These are phyloP conservation scores for Elasticomyces elasticus DNA, from an alignment of 495 filamentous ascomycete species.

Conservation along the genomic window DNA sequence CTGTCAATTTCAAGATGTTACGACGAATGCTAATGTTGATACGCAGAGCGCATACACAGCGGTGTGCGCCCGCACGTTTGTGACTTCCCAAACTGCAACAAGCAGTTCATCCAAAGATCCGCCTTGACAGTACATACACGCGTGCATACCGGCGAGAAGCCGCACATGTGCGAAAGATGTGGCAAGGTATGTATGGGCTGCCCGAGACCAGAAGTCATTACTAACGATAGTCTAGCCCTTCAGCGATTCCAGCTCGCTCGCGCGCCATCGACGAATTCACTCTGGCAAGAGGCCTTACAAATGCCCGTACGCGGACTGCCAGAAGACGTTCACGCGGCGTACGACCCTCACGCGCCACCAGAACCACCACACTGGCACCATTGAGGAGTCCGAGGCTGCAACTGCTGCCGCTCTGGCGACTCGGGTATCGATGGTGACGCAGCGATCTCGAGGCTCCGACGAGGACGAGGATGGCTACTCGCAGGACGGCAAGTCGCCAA, in stretches of 20 bases:
- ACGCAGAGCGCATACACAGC: constrained; percentile 83
- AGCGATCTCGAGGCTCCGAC: constrained; percentile 55
- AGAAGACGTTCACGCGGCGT: constrained; percentile 94
- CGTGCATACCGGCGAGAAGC: constrained; percentile 96
- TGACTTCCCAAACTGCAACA: constrained; percentile 78
- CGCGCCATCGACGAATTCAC: constrained; percentile 87
- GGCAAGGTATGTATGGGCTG: constrained; percentile 62
- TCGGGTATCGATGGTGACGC: constrained; percentile 40
- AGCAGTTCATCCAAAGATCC: constrained; percentile 97
- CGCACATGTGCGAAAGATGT: constrained; percentile 94
- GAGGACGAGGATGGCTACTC: constrained; percentile 60
- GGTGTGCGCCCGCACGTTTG: constrained; percentile 88
- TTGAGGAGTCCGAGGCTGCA: constrained; percentile 84
- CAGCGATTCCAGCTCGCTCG: constrained; percentile 92
- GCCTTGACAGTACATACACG: constrained; percentile 90
- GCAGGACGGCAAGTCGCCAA: constrained; percentile 65
- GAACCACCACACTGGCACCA: constrained; percentile 89
- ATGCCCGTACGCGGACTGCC: constrained; percentile 93
- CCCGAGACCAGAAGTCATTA: constrained; percentile 4
- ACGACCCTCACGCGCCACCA: constrained; percentile 94
- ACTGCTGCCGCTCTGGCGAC: constrained; percentile 74
- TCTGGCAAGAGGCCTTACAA: constrained; percentile 95
- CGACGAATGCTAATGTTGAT: constrained; percentile 29
- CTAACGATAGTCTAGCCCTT: constrained; percentile 63
- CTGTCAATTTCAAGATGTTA: constrained; percentile 1